Evolutionary conservation across 2,329 filamentous ascomycete species (phyloP), one percentile per base, ranked within the genome.

Genomic region (Monilinia fructicola): DNA sequence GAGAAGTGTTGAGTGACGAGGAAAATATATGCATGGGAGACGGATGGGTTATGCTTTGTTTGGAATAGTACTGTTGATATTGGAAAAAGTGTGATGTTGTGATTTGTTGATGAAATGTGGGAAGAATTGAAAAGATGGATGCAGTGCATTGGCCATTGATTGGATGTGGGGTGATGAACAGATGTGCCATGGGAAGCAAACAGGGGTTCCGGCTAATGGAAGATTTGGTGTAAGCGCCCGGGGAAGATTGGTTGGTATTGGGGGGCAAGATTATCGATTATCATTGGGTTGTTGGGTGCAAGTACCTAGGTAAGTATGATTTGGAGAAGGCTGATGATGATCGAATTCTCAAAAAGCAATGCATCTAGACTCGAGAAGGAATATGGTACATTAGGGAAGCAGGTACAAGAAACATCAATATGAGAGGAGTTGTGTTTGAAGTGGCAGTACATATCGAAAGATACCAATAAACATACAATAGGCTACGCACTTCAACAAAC

Each of bases 151-250:
- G 56, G 56, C 21, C 56, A 35, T 60, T 60, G 56, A 35, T 60
- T 48, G 56, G 42, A 16, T 59, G 26, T 59, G 56, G 56, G 40
- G 40, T 31, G 31, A 6, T 31, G 31, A 31, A 31, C 31, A 31
- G 31, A 31, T 31, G 31, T 31, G 31, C 18, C 35, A 35, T 46
- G 14, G 23, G 18, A 21, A n/a, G 48, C 18, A n/a, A 48, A 48
- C 42, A 59, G 56, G 56, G 56, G 56, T 4, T 59, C 56, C 26
- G 56, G 56, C 56, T 59, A 59, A 59, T 59, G 14, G 42, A 18
- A 11, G 26, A 59, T 23, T 59, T 46, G 56, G 23, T 59, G 42
- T 59, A 59, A 59, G 56, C 56, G 56, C 56, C 56, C 40, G 56
- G 56, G n/a, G 11, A 35, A 35, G 9, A 35, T 35, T 35, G 31